These are phyloP conservation scores for Colletotrichum phormii DNA, from an alignment of 2,329 filamentous ascomycete genomes.

Conservation along the genomic window DNA sequence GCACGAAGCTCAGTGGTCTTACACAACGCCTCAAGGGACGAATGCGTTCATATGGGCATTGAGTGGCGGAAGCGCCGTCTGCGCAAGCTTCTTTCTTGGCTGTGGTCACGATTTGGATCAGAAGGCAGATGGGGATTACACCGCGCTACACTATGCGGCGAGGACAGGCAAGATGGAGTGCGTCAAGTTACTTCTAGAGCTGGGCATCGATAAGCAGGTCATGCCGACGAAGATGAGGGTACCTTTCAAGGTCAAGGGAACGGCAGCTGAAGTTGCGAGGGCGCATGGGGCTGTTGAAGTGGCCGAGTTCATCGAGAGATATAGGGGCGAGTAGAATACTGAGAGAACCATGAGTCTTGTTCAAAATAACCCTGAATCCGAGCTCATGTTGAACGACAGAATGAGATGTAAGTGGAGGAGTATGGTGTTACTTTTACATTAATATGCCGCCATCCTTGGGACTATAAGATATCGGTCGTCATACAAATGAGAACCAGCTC, in stretches of 20 bases:
- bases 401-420: not conserved
- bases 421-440: too few relatives aligned
- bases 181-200: conserved; percentile 29
- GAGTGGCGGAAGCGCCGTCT: not conserved
- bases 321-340: not conserved
- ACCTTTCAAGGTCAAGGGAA: conserved; percentile 17
- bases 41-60: conserved; percentile 12
- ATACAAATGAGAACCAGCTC: too few relatives aligned
- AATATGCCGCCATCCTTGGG: too few relatives aligned
- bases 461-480: too few relatives aligned
- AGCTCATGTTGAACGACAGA: not conserved
- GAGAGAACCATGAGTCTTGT: not conserved
- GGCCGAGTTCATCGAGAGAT: conserved; percentile 11
- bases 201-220: conserved; percentile 22
- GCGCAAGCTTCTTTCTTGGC: conserved; percentile 17
- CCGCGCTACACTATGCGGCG: conserved; percentile 26
- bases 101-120: conserved; percentile 8
- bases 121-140: conserved; percentile 7
- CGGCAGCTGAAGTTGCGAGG: conserved; percentile 23
- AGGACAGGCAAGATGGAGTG: not conserved
- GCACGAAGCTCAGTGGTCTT: conserved; percentile 5
- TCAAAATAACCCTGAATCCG: not conserved
- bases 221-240: not conserved
- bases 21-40: conserved; percentile 13
- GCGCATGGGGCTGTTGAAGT: conserved; percentile 12